These are phyloP conservation scores for Canavalia gladiata DNA, from an alignment of 306 rosid species.

Conservation along the genomic window DNA sequence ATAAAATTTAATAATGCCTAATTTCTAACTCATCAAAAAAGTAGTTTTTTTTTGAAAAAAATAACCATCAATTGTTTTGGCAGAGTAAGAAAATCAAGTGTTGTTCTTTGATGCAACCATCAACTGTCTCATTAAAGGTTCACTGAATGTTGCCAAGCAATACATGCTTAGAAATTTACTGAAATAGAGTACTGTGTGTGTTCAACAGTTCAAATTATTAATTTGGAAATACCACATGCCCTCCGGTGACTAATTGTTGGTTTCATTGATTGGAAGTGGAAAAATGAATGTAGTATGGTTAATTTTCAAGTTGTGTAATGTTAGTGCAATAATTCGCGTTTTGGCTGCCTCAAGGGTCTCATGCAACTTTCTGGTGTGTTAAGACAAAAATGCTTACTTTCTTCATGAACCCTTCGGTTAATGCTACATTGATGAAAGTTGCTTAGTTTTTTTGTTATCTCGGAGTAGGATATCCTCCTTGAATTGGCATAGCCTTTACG, in stretches of 20 bases:
- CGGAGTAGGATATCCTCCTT: slow-evolving; percentile 19
- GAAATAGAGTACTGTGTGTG: not conserved
- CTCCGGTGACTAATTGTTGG: not conserved
- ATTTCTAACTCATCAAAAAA: not conserved
- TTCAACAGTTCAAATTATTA: slow-evolving; percentile 6
- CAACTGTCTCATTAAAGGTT: slow-evolving; percentile 10
- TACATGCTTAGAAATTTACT: slow-evolving; percentile 20
- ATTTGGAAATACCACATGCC: not conserved
- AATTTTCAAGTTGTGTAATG: slow-evolving; percentile 1
- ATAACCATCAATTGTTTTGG: not conserved
- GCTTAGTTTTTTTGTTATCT: not conserved
- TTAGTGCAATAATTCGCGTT: not conserved
- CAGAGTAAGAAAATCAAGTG: not conserved
- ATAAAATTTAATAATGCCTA: not conserved
- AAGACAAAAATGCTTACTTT: not conserved
- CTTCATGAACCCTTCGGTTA: not conserved
- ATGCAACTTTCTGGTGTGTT: not conserved
- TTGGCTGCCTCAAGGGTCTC: not conserved
- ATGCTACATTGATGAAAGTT: slow-evolving; percentile 17
- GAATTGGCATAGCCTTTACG: not conserved
- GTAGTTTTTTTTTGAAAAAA: not conserved
- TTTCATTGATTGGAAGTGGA: not conserved
- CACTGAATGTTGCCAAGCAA: not conserved
- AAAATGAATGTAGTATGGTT: not conserved
- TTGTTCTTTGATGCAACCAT: slow-evolving; percentile 15